Percentiles rank a stretch among this genome's conserved stretches.
Evolutionary conservation across 768 basidiomycete species (phyloP).

Genomic region (Stropharia rugosoannulata): DNA sequence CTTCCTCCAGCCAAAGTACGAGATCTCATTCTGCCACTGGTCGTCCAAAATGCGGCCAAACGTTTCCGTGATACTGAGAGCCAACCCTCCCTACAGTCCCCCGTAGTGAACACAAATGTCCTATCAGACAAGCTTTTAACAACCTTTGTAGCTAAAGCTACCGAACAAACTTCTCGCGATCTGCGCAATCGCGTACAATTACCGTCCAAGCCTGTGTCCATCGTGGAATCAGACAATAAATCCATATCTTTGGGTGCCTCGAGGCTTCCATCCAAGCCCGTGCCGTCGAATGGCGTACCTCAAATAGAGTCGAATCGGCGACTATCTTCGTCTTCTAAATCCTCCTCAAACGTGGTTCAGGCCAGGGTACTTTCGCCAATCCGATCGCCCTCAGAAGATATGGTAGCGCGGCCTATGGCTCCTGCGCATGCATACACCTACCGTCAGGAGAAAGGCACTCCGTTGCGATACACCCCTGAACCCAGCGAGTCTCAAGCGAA

Average conservation of each 20-base stretch:
- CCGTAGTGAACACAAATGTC: slow-evolving; percentile 10
- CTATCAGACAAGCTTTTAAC: slow-evolving; percentile 25
- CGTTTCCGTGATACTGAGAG: slow-evolving; percentile 5
- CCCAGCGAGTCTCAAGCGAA: neutral
- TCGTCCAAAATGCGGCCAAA: slow-evolving; percentile 15
- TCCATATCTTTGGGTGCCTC: neutral
- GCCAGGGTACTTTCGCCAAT: neutral
- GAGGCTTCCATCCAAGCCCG: neutral
- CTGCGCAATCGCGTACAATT: neutral
- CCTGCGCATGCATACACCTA: neutral
- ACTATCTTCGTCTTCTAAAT: neutral
- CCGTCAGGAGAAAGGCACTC: neutral
- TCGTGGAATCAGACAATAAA: neutral
- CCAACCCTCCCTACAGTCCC: neutral
- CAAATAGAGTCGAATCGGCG: neutral
- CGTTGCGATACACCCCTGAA: slow-evolving; percentile 9
- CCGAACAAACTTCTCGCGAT: slow-evolving; percentile 8
- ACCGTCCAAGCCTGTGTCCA: neutral
- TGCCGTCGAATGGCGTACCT: neutral
- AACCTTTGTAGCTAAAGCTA: slow-evolving; percentile 20
- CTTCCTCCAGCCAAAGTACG: slow-evolving; percentile 12
- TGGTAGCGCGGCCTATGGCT: neutral
- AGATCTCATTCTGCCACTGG: slow-evolving; percentile 15
- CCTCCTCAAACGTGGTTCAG: neutral
- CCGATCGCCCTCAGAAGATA: neutral